These are phyloP conservation scores for Ascochyta koolunga DNA, from an alignment of 2,329 filamentous ascomycete genomes.

Conservation along the genomic window DNA sequence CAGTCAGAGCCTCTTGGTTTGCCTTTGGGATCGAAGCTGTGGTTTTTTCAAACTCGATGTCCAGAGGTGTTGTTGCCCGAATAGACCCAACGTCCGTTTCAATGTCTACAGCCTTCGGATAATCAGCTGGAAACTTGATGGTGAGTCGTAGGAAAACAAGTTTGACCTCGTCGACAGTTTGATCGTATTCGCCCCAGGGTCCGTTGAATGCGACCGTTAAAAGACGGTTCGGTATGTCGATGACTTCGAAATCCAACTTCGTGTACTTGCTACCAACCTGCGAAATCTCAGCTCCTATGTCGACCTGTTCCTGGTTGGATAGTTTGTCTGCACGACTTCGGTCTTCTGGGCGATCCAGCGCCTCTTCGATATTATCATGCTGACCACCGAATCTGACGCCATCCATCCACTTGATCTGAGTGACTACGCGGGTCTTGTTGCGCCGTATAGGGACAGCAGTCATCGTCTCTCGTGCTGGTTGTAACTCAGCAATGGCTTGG, in stretches of 20 bases:
- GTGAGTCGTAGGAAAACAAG: slow-evolving; percentile 63
- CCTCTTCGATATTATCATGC: slow-evolving; percentile 32
- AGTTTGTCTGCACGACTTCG: slow-evolving; percentile 22
- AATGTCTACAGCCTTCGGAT: slow-evolving; percentile 58
- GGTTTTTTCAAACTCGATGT: slow-evolving; percentile 63
- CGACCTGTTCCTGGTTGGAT: slow-evolving; percentile 52
- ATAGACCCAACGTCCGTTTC: slow-evolving; percentile 25
- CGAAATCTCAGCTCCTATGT: slow-evolving; percentile 65
- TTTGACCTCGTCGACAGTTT: slow-evolving; percentile 37
- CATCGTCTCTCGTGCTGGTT: slow-evolving; percentile 48
- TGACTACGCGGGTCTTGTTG: slow-evolving; percentile 57
- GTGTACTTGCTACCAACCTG: slow-evolving; percentile 66
- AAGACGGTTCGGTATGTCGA: slow-evolving; percentile 61
- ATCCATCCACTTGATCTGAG: slow-evolving; percentile 69
- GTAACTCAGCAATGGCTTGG: slow-evolving; percentile 9
- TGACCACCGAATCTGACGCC: slow-evolving; percentile 65
- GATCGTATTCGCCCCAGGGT: slow-evolving; percentile 60
- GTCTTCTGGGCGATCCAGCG: slow-evolving; percentile 22
- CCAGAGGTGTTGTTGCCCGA: slow-evolving; percentile 52
- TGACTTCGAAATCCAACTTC: slow-evolving; percentile 65
- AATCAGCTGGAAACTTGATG: slow-evolving; percentile 63
- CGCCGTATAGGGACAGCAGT: slow-evolving; percentile 58
- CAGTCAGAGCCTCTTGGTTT: slow-evolving; percentile 54
- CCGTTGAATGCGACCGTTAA: slow-evolving; percentile 64
- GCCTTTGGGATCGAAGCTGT: slow-evolving; percentile 59